Conservation (phyloP, 129 eudicot species). For the Rutidosis leptorrhynchoides region DNA sequence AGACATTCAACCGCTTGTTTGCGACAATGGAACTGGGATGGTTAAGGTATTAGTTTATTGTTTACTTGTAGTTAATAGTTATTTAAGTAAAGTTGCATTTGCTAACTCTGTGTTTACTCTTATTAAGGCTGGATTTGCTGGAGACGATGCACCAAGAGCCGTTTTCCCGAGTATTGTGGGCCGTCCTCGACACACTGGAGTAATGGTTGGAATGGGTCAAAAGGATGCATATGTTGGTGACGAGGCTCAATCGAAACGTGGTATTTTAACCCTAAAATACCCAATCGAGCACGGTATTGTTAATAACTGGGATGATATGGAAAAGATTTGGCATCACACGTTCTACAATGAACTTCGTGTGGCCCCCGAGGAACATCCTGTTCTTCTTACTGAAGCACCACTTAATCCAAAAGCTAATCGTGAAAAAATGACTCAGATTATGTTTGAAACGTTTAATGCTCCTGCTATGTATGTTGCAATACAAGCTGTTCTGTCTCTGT, state of each 20-base stretch:
- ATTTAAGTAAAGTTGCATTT: background rate
- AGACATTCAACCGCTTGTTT: conserved; percentile 61
- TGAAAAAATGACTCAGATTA: conserved; percentile 59
- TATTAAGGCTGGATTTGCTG: conserved; percentile 57
- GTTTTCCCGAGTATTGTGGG: conserved; percentile 64
- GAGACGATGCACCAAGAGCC: conserved; percentile 65
- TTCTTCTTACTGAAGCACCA: conserved; percentile 62
- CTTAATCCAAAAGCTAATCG: conserved; percentile 61
- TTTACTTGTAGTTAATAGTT: background rate
- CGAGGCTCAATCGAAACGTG: conserved; percentile 55
- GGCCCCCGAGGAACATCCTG: conserved; percentile 61
- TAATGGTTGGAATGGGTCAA: conserved; percentile 67
- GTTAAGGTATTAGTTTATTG: conserved; percentile 43
- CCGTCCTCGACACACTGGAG: conserved; percentile 55
- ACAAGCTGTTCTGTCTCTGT: conserved; percentile 57
- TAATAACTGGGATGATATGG: conserved; percentile 70
- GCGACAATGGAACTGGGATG: conserved; percentile 72
- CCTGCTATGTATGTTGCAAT: conserved; percentile 66
- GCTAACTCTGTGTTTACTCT: background rate
- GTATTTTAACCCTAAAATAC: conserved; percentile 48
- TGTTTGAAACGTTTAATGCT: conserved; percentile 57
- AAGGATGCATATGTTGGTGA: conserved; percentile 60
- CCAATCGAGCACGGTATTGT: conserved; percentile 64
- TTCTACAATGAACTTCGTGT: conserved; percentile 57
- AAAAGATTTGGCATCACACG: conserved; percentile 62